phyloP scores from a whole-genome alignment of 148 eudicot genomes.

The Spergularia bocconei region DNA sequence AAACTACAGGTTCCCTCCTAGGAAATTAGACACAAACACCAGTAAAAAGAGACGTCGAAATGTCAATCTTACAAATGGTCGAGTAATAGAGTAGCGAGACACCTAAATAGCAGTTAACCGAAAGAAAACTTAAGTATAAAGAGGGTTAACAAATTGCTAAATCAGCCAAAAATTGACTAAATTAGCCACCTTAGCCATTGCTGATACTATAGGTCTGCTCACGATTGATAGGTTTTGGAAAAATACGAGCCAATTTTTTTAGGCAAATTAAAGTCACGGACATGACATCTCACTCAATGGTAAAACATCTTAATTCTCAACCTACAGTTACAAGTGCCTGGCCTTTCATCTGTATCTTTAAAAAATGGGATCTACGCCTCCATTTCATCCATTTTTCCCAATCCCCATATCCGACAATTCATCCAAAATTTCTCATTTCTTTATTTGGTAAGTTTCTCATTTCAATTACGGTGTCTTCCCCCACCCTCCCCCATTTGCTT shows the following conservation, averaged over 20 bases:
- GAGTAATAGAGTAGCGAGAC: neutral
- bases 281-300: too few relatives aligned
- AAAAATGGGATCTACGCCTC: too few relatives aligned
- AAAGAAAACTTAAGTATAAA: neutral
- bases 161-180: neutral
- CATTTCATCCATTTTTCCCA: too few relatives aligned
- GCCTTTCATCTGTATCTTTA: neutral
- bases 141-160: neutral
- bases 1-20: too few relatives aligned
- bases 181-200: neutral
- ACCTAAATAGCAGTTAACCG: neutral
- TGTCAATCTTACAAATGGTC: neutral
- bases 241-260: too few relatives aligned
- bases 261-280: too few relatives aligned
- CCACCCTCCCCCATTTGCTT: too few relatives aligned
- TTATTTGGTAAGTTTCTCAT: too few relatives aligned
- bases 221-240: neutral
- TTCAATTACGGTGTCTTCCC: too few relatives aligned
- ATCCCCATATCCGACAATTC: too few relatives aligned
- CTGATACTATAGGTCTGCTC: neutral
- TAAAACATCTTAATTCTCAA: neutral
- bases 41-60: too few relatives aligned
- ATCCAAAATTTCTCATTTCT: too few relatives aligned
- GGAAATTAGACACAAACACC: neutral
- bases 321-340: neutral